Evolutionary conservation across 2,329 filamentous ascomycete genomes (phyloP).

Genomic region (Lachnellula subtilissima): DNA sequence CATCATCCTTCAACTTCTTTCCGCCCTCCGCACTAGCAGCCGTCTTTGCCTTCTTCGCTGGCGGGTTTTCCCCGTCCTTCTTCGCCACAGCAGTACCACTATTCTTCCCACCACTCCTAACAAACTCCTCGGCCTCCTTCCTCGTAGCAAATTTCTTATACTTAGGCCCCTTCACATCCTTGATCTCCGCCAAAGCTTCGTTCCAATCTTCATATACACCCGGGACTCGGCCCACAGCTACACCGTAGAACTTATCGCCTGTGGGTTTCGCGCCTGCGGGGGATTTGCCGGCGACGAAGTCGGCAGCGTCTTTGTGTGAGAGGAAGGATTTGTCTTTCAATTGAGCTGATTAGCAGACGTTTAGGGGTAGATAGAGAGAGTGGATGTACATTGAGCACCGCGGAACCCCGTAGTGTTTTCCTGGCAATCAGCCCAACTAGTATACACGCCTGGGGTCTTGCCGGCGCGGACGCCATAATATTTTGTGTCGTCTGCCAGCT

Average conservation of each 20-base stretch:
- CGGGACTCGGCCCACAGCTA: constrained; percentile 53
- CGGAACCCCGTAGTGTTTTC: constrained; percentile 55
- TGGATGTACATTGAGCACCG: constrained; percentile 62
- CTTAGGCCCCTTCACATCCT: constrained; percentile 63
- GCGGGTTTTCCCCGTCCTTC: constrained; percentile 20
- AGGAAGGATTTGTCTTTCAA: constrained; percentile 72
- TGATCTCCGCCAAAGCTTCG: constrained; percentile 67
- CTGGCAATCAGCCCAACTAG: constrained; percentile 56
- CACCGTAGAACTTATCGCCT: constrained; percentile 51
- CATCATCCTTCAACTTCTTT: constrained; percentile 13
- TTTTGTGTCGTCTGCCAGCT: constrained; percentile 36
- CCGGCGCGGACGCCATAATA: constrained; percentile 61
- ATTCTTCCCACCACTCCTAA: constrained; percentile 41
- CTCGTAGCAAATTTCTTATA: constrained; percentile 65
- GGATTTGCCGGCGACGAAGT: constrained; percentile 62
- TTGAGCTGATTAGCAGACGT: constrained; percentile 12
- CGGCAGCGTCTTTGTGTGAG: constrained; percentile 68
- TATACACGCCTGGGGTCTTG: constrained; percentile 55
- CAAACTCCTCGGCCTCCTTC: constrained; percentile 73
- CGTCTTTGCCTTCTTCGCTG: constrained; percentile 17
- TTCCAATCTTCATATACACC: constrained; percentile 63
- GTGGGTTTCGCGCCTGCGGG: constrained; percentile 23
- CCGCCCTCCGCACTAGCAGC: constrained; percentile 4
- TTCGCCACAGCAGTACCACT: constrained; percentile 21
- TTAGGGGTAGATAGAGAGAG: background rate